Evolutionary conservation across 108 stramenopile genomes (phyloP), one percentile per base, ranked within the genome.

Genomic region (Asterionellopsis glacialis): DNA sequence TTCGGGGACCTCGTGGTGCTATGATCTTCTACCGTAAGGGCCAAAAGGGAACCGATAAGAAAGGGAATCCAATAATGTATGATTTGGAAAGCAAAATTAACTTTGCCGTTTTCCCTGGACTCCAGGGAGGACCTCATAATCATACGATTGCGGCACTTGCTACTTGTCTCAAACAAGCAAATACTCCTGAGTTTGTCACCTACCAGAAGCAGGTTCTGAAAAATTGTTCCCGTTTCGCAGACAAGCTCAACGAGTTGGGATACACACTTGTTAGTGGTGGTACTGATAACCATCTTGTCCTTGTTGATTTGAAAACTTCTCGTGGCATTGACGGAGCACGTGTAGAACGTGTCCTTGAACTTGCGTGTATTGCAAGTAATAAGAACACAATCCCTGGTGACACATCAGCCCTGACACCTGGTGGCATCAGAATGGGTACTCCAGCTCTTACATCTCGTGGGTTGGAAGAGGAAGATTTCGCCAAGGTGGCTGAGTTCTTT

Each of bases 91-190:
- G 91, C 10, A 94, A 92, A 67, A 95, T 99, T 63, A 98, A 99
- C 64, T 98, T 98, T 75, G 84, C 97, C 24, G 99, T 99, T 25
- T 99, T 99, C 72, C 99, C 99, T 9, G 96, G 98, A 39, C 66
- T 97, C 27, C 99, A 99, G 75, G 99, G 99, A 27, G 99, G 99
- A 16, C 99, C 99, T 5, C 99, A 99, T 88, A 99, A 99, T 76
- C 98, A 99, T 72, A 98, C 98, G 27, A 99, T 99, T 65, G 91
- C 96, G 9, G 99, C 99, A 9, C 74, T 99, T 48, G 89, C 98
- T 0, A 96, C 97, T 43, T 95, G 95, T 27, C 77, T 99, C 52
- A 96, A 93, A 67, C 97, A 98, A 77, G 97, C 94, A 4, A 70
- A 68, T 18, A 83, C 84, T 11, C 85, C 95, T 0, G 96, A 93